Conservation (phyloP, 306 rosid genomes). For the Prunus kanzakura region DNA sequence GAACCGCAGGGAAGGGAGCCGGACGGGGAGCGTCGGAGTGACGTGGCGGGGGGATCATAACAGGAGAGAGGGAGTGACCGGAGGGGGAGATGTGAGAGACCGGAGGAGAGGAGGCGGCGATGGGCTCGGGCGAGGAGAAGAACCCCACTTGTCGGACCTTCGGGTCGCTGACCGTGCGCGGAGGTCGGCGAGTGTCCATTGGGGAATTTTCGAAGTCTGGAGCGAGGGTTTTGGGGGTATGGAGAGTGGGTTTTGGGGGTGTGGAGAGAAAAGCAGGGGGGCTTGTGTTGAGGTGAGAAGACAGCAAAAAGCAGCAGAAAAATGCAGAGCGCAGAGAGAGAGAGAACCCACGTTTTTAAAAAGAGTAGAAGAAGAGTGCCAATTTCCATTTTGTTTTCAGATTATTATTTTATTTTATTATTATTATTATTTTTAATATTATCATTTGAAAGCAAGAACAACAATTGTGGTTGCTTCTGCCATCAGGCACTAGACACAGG, state of each 20-base stretch:
- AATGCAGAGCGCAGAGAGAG: neutral
- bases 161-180: constrained; percentile 54
- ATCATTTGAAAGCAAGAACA: neutral
- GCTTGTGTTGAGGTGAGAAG: neutral
- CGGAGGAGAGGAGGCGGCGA: constrained; percentile 28
- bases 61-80: constrained; percentile 64
- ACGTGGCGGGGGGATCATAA: constrained; percentile 71
- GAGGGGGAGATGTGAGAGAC: constrained; percentile 37
- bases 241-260: neutral
- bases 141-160: constrained; percentile 77
- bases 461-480: neutral
- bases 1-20: constrained; percentile 10
- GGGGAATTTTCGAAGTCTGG: constrained; percentile 1
- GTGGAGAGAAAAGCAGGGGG: neutral
- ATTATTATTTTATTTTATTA: neutral
- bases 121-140: constrained; percentile 47
- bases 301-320: neutral
- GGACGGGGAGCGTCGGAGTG: constrained; percentile 45
- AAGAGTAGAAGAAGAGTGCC: neutral
- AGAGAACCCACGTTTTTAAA: neutral
- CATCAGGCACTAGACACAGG: neutral
- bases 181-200: constrained; percentile 65
- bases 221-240: constrained; percentile 1
- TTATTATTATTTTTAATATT: neutral
- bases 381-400: neutral